Base-by-base conservation (phyloP, 2,329 filamentous ascomycete genomes). In the Stagonosporopsis rhizophila region DNA sequence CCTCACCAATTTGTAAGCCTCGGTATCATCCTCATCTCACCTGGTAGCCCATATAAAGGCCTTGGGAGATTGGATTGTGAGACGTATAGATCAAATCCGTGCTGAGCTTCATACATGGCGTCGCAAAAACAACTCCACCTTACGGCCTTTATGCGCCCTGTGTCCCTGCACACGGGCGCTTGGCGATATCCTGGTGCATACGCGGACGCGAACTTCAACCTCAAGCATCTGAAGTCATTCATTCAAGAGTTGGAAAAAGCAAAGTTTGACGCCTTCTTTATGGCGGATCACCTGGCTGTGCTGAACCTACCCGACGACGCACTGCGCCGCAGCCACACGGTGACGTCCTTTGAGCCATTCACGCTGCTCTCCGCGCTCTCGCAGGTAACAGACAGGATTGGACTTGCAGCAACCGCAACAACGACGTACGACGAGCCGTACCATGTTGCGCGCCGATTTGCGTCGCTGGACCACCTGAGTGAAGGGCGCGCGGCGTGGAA, bases 361-460 rank as follows among this genome's bases (percentile, higher is more conserved):
- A 87, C 87, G 0, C 84, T 89, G 9, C 88, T 88, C 57, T 87
- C 89, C 64, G 87, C 87, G 0, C 67, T 89, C 1, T 81, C 82
- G 1, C 80, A 86, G 2, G 79, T 89, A 0, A 80, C 87, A 1
- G 85, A 86, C 3, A 87, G 89, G 84, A 87, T 87, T 0, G 86
- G 87, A 0, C 89, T 90, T 57, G 87, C 87, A 0, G 84, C 89
- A 0, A 90, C 87, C 0, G 82, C 86, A 1, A 82, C 83, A 1
- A 88, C 87, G 0, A 88, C 85, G 0, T 89, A 89, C 60, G 87
- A 89, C 67, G 82, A 86, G 64, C 87, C 87, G 0, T 89, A 88
- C 66, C 83, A 87, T 58, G 78, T 89, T 6, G 87, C 87, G 0
- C 74, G 87, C 14, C 74, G 86, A 12, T 75, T 89, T 14, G 85